Percentiles rank a stretch among this genome's conserved stretches.
These are phyloP conservation scores for Quercus aquifolioides DNA, from an alignment of 306 rosid species.

Conservation along the genomic window DNA sequence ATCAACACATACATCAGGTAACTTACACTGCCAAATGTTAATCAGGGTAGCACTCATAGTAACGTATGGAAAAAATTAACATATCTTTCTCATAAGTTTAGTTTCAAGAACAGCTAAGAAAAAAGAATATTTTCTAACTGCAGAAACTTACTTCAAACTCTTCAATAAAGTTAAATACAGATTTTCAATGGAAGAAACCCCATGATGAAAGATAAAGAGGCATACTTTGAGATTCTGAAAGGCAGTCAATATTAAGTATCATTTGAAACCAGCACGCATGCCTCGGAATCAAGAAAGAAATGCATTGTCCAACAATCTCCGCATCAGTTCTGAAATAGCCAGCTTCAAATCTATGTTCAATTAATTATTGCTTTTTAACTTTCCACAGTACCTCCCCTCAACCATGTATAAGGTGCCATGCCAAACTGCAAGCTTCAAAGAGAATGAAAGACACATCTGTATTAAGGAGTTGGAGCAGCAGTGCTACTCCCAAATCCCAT, in stretches of 20 bases:
- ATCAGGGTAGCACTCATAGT: not conserved
- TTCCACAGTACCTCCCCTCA: conserved; percentile 1
- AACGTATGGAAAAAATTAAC: not conserved
- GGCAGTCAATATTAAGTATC: not conserved
- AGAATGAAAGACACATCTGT: not conserved
- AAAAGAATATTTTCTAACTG: conserved; percentile 17
- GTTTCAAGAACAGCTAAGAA: not conserved
- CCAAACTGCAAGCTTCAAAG: conserved; percentile 15
- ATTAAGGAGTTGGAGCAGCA: conserved; percentile 55
- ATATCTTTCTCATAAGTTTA: not conserved
- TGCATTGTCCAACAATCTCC: conserved; percentile 17
- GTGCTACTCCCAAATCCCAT: conserved; percentile 75
- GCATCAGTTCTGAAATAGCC: conserved; percentile 15
- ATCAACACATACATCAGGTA: not conserved
- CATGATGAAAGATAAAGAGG: conserved; percentile 22
- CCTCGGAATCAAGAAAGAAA: conserved; percentile 26
- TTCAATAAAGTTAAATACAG: conserved; percentile 8
- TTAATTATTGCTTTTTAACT: conserved; percentile 19
- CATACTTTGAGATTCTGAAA: conserved; percentile 12
- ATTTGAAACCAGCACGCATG: conserved; percentile 21
- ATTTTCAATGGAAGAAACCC: conserved; percentile 17
- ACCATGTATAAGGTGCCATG: conserved; percentile 25
- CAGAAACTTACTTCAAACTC: not conserved
- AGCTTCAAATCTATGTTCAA: conserved; percentile 20
- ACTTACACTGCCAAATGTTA: not conserved